Conservation (phyloP, 2,329 filamentous ascomycete species). For the Exutisphaerella laricina region DNA sequence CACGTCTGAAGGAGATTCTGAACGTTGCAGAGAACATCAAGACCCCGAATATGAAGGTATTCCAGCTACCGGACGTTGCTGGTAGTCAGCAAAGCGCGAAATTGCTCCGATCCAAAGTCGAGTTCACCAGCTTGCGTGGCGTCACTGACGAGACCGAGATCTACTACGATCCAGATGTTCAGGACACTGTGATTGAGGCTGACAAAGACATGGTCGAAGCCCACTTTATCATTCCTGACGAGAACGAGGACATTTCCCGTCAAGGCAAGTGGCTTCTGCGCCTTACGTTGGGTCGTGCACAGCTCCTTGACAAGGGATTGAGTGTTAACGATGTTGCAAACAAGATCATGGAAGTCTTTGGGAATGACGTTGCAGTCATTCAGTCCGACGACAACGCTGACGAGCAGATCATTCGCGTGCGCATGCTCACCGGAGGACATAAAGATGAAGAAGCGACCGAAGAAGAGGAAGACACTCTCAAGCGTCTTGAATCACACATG, state of each 20-base stretch:
- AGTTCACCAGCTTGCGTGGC: constrained; percentile 88
- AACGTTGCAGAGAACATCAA: constrained; percentile 98
- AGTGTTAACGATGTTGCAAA: constrained; percentile 85
- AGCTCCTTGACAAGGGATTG: constrained; percentile 90
- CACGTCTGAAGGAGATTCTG: constrained; percentile 97
- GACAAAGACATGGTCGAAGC: constrained; percentile 94
- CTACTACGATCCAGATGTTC: constrained; percentile 91
- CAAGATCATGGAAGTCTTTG: constrained; percentile 84
- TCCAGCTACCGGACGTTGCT: constrained; percentile 58
- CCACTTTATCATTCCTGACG: constrained; percentile 88
- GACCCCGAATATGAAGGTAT: constrained; percentile 94
- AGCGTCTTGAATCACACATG: constrained; percentile 85
- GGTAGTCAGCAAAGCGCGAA: constrained; percentile 76
- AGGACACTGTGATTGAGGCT: constrained; percentile 75
- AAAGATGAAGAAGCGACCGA: constrained; percentile 59
- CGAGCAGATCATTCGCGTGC: constrained; percentile 87
- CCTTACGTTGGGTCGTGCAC: constrained; percentile 86
- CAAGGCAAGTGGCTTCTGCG: constrained; percentile 96
- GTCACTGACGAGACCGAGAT: constrained; percentile 92
- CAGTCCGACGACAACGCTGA: constrained; percentile 99
- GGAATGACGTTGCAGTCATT: constrained; percentile 79
- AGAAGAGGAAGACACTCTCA: constrained; percentile 87
- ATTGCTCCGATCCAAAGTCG: constrained; percentile 77
- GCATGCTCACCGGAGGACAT: constrained; percentile 35
- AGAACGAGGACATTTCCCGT: constrained; percentile 48